Base-by-base conservation (phyloP, 257 asterid genomes). In the Jacaranda mimosifolia region DNA sequence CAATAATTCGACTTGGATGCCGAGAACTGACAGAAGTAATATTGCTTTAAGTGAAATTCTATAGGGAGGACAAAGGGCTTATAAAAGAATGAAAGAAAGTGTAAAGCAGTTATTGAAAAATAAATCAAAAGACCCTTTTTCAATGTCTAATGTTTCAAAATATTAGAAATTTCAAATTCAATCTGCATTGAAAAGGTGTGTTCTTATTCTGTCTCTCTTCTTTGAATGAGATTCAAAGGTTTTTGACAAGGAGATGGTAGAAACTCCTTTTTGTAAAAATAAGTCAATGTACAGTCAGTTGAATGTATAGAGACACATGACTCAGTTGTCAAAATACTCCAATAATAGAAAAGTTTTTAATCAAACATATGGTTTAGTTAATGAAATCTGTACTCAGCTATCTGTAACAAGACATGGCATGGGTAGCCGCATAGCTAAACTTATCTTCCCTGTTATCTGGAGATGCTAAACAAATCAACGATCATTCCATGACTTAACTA, bases 341-440 rank as follows among this genome's bases (percentile, higher is more conserved):
- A 42, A 19, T 45, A 36, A 26, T 35, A 65, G 59, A 64, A 65
- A 51, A 17, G 11, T 15, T 18, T 73, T 32, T 9, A 70, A 26
- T 73, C 70, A 19, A 36, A 58, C 35, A 52, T 21, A 36, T n/a
- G 46, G 64, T n/a, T n/a, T 38, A 70, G 32, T 26, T 21, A 4
- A 26, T 17, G 5, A 17, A 3, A 9, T 60, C 18, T 63, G 26
- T 43, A 63, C 52, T 63, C 49, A 14, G 32, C 17, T 40, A 15
- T n/a, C 35, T 65, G 14, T 35, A 52, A 52, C 48, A 56, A 36
- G 32, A 15, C 62, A 14, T 14, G 70, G 17, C 26, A 32, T 6
- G n/a, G 43, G 43, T 74, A 74, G 70, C n/a, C n/a, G n/a, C n/a
- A n/a, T n/a, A 59, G 48, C 52, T 35, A 63, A 32, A 59, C 9